Base-by-base conservation (phyloP, 768 basidiomycete genomes). In the Lactarius psammicola region DNA sequence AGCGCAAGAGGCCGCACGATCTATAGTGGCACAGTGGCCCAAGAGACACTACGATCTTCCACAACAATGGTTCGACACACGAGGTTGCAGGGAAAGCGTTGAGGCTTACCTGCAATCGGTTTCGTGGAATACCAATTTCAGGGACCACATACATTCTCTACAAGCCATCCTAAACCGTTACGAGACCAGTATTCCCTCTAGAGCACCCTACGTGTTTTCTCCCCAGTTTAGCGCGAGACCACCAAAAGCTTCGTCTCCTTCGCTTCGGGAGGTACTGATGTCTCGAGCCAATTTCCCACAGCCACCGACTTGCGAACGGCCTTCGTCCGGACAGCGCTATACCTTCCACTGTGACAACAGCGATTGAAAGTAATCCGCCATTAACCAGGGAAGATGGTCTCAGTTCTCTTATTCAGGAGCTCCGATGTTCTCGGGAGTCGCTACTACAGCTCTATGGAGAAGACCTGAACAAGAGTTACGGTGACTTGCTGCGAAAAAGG, bases 1-100 rank as follows among this genome's bases (percentile, higher is more conserved):
- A 34, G 8, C 44, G 42, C 28, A 17, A 26, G 1, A 3, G 18
- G 33, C 46, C 4, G 44, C 59, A 17, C 42, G 51, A 33, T 33
- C 20, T 1, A 26, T 60, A 8, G 8, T 49, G 3, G 20, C 2
- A n/a, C 44, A 8, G 1, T 60, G 59, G 59, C 59, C 46, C 10
- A 4, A 11, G 0, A 20, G 31, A 56, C 18, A 23, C 30, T 49
- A 33, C 6, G 44, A 60, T 23, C 28, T 59, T 4, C 38, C 26
- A 10, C 9, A 23, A 5, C n/a, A 49, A 49, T 60, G 59, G 59
- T 60, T 60, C 59, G 20, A 60, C 59, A 60, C 18, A 34, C 18
- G 11, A 20, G 28, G 18, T 9, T 49, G 59, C 59, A 34, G 28
- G 15, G 42, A 20, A 33, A 7, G n/a, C 30, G 31, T 60, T 17